Percentiles rank a stretch among this genome's conserved stretches.
phyloP scores from a whole-genome alignment of 2,329 filamentous ascomycete species.

The Cladobotryum mycophilum region DNA sequence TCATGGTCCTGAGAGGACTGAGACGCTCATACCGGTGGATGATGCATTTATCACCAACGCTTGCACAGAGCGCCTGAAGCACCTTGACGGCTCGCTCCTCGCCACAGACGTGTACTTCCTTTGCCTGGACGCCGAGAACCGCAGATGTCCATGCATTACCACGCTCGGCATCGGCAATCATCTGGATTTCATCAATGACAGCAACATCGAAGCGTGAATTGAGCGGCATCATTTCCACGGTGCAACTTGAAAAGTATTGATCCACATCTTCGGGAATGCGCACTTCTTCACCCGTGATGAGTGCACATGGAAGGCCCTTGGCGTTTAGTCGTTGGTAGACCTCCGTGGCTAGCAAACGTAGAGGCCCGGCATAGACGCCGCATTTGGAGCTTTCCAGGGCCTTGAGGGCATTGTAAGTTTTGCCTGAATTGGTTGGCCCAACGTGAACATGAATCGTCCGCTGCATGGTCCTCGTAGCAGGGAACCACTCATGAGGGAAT shows the following conservation, averaged over 20 bases:
- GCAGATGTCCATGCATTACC: conserved; percentile 96
- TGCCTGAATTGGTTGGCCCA: conserved; percentile 94
- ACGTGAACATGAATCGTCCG: conserved; percentile 88
- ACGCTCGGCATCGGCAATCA: conserved; percentile 74
- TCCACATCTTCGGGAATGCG: conserved; percentile 56
- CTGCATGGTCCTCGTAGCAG: conserved; percentile 71
- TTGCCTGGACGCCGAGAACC: conserved; percentile 76
- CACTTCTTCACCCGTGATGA: conserved; percentile 89
- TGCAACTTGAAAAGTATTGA: conserved; percentile 69
- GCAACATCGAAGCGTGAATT: conserved; percentile 67
- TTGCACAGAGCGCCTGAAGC: conserved; percentile 68
- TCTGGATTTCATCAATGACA: conserved; percentile 97
- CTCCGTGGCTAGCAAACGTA: conserved; percentile 86
- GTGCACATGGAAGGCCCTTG: conserved; percentile 67
- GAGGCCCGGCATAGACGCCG: conserved; percentile 85
- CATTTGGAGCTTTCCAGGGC: conserved; percentile 67
- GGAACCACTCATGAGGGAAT: conserved; percentile 91
- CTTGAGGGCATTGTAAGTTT: conserved; percentile 91
- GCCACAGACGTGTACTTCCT: conserved; percentile 88
- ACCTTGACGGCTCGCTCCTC: conserved; percentile 77
- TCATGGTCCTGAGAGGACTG: conserved; percentile 65
- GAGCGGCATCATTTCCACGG: conserved; percentile 78
- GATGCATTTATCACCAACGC: conserved; percentile 73
- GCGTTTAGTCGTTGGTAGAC: conserved; percentile 83
- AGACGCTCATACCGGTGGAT: conserved; percentile 81